Base-by-base conservation (phyloP, 495 filamentous ascomycete genomes). In the Symbiotaphrina buchneri region DNA sequence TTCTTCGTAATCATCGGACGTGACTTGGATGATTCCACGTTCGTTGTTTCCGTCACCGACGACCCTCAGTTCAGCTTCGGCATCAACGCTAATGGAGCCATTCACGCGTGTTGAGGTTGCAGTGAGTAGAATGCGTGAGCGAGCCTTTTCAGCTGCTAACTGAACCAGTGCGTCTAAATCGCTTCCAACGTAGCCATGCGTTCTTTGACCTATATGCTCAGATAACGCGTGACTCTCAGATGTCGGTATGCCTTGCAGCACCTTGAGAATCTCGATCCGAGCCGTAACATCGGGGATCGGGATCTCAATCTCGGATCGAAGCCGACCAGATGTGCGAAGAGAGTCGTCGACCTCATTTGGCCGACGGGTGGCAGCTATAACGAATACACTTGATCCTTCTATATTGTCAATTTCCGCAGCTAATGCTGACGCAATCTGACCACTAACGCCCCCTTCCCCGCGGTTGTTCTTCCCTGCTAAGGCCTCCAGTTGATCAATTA, bases 401-500 rank as follows among this genome's bases (percentile, higher is more conserved):
- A 21, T 16, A 7, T 36, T 39, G 36, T 72, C 65, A 13, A 71
- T 50, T 26, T 61, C 59, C 10, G 63, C 56, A 29, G 57, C 54
- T 4, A 72, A 41, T 6, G 32, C 25, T 8, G 30, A 15, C 30
- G 10, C 18, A 10, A 18, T 25, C 30, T 32, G 10, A 18, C 10
- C 8, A 3, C 14, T 30, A 3, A 30, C 14, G 19, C 2, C 14
- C 8, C 2, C 1, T 14, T 13, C 28, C 10, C 15, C 14, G 28
- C 28, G 15, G 10, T 15, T 30, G 19, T 30, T 48, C 30, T 73
- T 81, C 10, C 68, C 66, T 28, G 79, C 74, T 17, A 93, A 51
- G 31, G 58, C 58, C 30, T 92, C 77, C 18, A 94, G 49, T 34
- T 81, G 61, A 45, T 94, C 83, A 23, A 94, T 73, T 10, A 91